Evolutionary conservation across 2,329 filamentous ascomycete species (phyloP).

Genomic region (Trichoderma koningiopsis): DNA sequence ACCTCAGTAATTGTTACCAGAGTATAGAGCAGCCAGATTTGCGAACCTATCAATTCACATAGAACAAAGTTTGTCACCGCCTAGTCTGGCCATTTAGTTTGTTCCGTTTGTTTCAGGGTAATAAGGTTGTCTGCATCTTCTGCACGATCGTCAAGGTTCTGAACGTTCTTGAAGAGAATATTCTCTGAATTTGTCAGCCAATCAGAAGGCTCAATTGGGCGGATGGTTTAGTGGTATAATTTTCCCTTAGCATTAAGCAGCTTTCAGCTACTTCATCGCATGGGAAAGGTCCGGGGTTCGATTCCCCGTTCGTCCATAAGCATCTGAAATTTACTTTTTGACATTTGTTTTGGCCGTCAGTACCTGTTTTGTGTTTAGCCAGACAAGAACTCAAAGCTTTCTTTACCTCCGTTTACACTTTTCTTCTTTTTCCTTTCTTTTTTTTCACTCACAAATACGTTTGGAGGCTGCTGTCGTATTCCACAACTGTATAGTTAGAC

Average conservation of each 20-base stretch:
- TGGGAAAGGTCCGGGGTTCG: constrained; percentile 29
- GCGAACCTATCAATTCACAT: not conserved
- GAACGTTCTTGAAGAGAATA: not conserved
- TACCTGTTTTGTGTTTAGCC: not conserved
- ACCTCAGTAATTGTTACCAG: no score
- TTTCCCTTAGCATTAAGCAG: constrained; percentile 23
- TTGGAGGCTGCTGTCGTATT: not conserved
- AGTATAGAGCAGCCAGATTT: not conserved
- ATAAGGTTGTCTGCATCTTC: not conserved
- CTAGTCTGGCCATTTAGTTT: not conserved
- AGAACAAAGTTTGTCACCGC: not conserved
- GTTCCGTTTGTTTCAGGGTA: not conserved
- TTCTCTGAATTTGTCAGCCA: not conserved
- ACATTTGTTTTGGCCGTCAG: not conserved
- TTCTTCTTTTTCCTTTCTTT: not conserved
- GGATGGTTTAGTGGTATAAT: constrained; percentile 28
- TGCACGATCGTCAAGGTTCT: not conserved
- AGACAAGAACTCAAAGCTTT: not conserved
- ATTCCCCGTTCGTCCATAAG: constrained; percentile 28
- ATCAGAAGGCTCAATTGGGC: constrained; percentile 19
- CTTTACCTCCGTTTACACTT: not conserved
- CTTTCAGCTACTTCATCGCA: not conserved
- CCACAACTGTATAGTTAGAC: not conserved
- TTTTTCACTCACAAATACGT: not conserved
- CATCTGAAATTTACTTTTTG: not conserved